Evolutionary conservation across 2,329 filamentous ascomycete species (phyloP).

Genomic region (Albifimbria verrucaria): DNA sequence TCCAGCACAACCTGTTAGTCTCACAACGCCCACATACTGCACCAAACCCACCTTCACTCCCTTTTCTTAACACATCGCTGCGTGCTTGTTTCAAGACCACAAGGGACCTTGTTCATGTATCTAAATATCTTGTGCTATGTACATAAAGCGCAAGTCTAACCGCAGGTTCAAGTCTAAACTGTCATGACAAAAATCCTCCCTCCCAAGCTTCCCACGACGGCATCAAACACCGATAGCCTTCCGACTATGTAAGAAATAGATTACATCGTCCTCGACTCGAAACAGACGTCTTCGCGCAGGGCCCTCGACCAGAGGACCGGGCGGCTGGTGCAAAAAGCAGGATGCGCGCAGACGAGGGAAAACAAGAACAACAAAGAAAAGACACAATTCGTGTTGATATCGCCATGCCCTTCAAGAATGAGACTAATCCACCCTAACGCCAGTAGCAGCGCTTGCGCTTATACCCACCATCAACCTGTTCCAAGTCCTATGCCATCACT

Average conservation of each 20-base stretch:
- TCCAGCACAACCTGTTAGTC: too few species aligned
- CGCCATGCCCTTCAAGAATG: slow-evolving; percentile 29
- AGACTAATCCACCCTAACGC: slow-evolving; percentile 28
- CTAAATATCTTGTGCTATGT: background rate
- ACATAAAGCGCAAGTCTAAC: background rate
- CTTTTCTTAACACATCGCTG: too few species aligned
- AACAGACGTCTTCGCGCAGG: too few species aligned
- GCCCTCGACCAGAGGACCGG: too few species aligned
- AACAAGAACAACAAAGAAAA: slow-evolving; percentile 14
- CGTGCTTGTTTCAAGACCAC: background rate
- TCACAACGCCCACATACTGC: too few species aligned
- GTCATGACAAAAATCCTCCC: background rate
- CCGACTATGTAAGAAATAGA: too few species aligned
- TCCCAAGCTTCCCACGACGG: background rate
- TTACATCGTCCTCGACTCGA: too few species aligned
- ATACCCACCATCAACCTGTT: background rate
- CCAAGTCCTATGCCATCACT: background rate
- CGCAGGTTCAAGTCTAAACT: background rate
- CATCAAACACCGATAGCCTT: too few species aligned
- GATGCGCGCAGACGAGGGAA: slow-evolving; percentile 4
- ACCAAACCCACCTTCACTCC: too few species aligned
- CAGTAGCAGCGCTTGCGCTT: slow-evolving; percentile 13
- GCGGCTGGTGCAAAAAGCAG: background rate
- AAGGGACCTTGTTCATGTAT: background rate
- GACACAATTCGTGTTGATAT: slow-evolving; percentile 14